These are phyloP conservation scores for Dictyophora rubrovolvata DNA, from an alignment of 768 basidiomycete species.

Conservation along the genomic window DNA sequence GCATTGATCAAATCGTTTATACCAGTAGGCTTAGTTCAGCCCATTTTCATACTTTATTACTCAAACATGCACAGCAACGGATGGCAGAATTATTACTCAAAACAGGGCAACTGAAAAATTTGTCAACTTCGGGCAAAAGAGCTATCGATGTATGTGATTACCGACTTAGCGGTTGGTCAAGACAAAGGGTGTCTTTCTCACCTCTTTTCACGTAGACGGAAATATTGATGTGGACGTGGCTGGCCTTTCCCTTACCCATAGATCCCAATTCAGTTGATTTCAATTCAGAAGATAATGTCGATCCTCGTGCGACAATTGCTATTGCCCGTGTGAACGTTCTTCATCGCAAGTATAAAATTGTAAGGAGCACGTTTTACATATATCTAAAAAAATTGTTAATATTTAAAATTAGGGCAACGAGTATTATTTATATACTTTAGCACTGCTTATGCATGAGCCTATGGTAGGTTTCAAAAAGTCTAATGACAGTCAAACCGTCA, in stretches of 20 bases:
- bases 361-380: not conserved
- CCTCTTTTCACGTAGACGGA: not conserved
- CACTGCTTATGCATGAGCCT: not conserved
- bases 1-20: not conserved
- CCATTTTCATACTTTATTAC: not conserved
- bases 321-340: not conserved
- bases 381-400: not conserved
- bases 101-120: not conserved
- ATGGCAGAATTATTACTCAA: not conserved
- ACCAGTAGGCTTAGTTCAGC: not conserved
- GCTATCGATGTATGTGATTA: not conserved
- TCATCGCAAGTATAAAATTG: not conserved
- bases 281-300: too few relatives aligned
- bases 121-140: not conserved
- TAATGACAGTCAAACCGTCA: not conserved
- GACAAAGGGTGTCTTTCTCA: not conserved
- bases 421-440: not conserved
- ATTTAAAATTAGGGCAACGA: not conserved
- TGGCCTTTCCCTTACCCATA: not conserved
- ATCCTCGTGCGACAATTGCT: not conserved
- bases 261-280: not conserved
- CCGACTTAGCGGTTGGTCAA: not conserved
- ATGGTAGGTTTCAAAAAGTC: not conserved
- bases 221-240: not conserved
- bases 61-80: not conserved